Percentiles rank a stretch among this genome's conserved stretches.
These are phyloP conservation scores for Neofusicoccum parvum DNA, from an alignment of 2,329 filamentous ascomycete species.

Conservation along the genomic window DNA sequence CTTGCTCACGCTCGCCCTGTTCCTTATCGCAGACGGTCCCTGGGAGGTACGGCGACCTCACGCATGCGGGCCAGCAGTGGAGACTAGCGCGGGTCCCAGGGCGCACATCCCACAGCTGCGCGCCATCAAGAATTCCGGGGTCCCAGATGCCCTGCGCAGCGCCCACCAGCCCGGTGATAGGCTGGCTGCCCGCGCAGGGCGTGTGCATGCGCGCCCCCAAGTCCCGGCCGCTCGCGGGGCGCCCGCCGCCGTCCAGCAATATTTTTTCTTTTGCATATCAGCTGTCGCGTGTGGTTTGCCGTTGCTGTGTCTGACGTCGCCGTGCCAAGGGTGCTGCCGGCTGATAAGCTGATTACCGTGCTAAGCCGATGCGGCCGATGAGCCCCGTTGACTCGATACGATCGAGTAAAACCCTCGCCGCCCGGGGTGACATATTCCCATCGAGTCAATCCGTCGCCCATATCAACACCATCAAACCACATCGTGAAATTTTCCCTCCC, in stretches of 20 bases:
- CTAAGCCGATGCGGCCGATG: not conserved
- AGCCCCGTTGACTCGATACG: conserved; percentile 7
- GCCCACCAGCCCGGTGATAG: not conserved
- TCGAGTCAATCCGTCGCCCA: conserved; percentile 12
- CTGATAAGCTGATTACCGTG: conserved; percentile 15
- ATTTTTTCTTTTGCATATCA: not conserved
- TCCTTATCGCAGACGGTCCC: conserved; percentile 5
- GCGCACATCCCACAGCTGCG: conserved; percentile 11
- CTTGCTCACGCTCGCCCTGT: not conserved
- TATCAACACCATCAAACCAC: conserved; percentile 15
- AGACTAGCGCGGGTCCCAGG: not conserved
- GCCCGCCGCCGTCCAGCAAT: not conserved
- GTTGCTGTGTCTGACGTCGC: not conserved
- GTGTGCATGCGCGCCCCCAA: not conserved
- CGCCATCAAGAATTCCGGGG: not conserved
- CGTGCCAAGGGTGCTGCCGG: not conserved
- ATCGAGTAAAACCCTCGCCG: not conserved
- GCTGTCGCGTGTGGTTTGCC: not conserved
- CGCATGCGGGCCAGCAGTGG: not conserved
- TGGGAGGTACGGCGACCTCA: not conserved
- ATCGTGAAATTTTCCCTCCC: not conserved
- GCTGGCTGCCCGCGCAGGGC: not conserved
- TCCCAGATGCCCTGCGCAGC: not conserved
- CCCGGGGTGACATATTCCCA: conserved; percentile 12
- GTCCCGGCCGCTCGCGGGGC: not conserved